phyloP scores from a whole-genome alignment of 306 rosid genomes.

The Cucumis sativus region DNA sequence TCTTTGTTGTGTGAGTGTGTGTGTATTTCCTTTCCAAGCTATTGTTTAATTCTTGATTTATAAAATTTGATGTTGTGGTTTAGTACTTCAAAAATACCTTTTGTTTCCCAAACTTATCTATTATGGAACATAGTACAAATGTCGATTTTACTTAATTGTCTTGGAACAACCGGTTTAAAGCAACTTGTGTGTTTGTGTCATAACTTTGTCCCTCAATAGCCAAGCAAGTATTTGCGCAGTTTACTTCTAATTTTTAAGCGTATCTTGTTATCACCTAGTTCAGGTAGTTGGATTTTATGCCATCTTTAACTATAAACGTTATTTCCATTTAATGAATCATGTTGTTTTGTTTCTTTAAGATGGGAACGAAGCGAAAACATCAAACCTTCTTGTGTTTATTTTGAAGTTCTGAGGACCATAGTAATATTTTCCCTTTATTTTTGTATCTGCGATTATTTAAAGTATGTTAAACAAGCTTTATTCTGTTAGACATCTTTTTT shows the following conservation, averaged over 20 bases:
- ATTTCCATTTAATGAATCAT: neutral
- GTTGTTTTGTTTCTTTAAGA: neutral
- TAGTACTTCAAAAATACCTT: neutral
- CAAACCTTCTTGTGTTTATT: neutral
- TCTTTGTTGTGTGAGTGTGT: neutral
- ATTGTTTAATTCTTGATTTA: neutral
- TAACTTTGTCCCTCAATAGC: neutral
- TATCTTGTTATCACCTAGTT: neutral
- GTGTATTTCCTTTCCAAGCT: neutral
- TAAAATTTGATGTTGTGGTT: neutral
- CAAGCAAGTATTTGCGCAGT: neutral
- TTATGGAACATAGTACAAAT: neutral
- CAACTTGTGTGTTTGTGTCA: neutral
- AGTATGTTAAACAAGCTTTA: neutral
- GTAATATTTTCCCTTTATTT: neutral
- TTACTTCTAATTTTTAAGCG: neutral
- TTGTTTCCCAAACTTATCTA: neutral
- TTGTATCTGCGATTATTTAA: neutral
- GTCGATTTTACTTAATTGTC: neutral
- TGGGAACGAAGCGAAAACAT: neutral
- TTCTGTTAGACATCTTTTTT: neutral
- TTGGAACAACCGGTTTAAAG: neutral
- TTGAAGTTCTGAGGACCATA: neutral
- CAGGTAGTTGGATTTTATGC: neutral
- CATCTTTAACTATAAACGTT: neutral